Conservation (phyloP, 2,329 filamentous ascomycete genomes). For the Rutstroemia sp. region DNA sequence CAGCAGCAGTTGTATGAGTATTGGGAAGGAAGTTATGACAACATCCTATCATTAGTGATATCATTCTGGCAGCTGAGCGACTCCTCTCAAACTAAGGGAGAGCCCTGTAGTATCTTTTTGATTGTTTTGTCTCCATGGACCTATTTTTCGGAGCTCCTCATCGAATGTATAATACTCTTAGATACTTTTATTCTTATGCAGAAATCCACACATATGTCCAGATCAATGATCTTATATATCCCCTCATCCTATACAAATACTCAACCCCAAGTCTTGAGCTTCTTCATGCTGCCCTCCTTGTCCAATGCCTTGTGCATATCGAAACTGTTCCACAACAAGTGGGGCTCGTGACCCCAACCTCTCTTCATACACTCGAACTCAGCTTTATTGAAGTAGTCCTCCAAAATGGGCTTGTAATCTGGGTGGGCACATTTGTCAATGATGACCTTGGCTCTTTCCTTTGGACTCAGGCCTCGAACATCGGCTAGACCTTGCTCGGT, state of each 20-base stretch:
- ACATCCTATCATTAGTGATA: too few species aligned
- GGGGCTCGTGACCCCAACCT: conserved; percentile 86
- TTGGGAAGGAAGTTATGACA: too few species aligned
- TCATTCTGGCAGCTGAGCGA: too few species aligned
- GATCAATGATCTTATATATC: too few species aligned
- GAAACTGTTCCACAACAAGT: conserved; percentile 78
- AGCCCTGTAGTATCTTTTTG: too few species aligned
- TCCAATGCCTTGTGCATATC: conserved; percentile 81
- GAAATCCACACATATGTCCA: too few species aligned
- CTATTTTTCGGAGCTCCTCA: too few species aligned
- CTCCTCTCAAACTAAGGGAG: too few species aligned
- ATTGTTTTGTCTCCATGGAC: too few species aligned
- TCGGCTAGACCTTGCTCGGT: conserved; percentile 70
- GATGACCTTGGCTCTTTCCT: conserved; percentile 75
- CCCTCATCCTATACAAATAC: neutral
- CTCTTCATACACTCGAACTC: conserved; percentile 80
- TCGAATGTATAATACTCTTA: too few species aligned
- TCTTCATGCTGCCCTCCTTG: conserved; percentile 75
- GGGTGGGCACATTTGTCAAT: conserved; percentile 84
- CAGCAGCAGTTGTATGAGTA: too few species aligned
- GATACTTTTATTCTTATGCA: too few species aligned
- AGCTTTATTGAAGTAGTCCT: conserved; percentile 77
- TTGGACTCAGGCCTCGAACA: conserved; percentile 71
- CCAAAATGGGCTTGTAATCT: conserved; percentile 73
- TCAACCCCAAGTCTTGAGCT: conserved; percentile 29